These are phyloP conservation scores for Elaeis guineensis DNA, from an alignment of 176 grass and related monocot species.

Conservation along the genomic window DNA sequence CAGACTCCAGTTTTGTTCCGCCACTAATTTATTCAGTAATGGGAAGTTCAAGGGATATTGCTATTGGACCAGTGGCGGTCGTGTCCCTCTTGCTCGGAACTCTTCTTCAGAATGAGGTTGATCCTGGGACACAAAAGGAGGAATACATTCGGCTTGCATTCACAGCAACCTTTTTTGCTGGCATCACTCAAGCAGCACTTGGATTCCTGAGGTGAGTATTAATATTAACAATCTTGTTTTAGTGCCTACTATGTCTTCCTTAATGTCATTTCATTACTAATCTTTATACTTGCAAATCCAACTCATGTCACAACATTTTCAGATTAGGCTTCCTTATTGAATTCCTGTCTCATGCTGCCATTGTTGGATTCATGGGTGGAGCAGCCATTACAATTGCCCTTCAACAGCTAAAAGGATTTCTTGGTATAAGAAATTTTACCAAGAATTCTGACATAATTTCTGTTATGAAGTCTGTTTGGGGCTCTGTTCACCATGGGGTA, in stretches of 20 bases:
- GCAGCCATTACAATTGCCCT: slow-evolving; percentile 93
- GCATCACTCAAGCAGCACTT: slow-evolving; percentile 85
- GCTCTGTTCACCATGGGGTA: slow-evolving; percentile 79
- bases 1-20: slow-evolving; percentile 86
- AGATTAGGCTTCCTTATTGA: slow-evolving; percentile 94
- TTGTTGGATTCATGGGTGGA: slow-evolving; percentile 93
- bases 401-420: slow-evolving; percentile 78
- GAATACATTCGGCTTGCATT: slow-evolving; percentile 74
- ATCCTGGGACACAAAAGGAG: slow-evolving; percentile 49
- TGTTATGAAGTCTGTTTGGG: slow-evolving; percentile 81
- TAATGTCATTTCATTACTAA: not conserved
- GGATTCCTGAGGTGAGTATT: slow-evolving; percentile 75
- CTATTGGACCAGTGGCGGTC: slow-evolving; percentile 87
- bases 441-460: slow-evolving; percentile 86
- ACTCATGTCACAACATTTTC: slow-evolving; percentile 12
- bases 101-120: slow-evolving; percentile 70
- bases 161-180: slow-evolving; percentile 95
- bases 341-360: slow-evolving; percentile 95
- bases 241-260: not conserved
- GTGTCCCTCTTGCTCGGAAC: slow-evolving; percentile 86
- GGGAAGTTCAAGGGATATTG: slow-evolving; percentile 96
- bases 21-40: slow-evolving; percentile 87
- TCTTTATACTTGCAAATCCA: too few species aligned
- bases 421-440: slow-evolving; percentile 75
- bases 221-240: too few species aligned